Conservation (phyloP, 352 stramenopile species). For the Elongisporangium undulatum region DNA sequence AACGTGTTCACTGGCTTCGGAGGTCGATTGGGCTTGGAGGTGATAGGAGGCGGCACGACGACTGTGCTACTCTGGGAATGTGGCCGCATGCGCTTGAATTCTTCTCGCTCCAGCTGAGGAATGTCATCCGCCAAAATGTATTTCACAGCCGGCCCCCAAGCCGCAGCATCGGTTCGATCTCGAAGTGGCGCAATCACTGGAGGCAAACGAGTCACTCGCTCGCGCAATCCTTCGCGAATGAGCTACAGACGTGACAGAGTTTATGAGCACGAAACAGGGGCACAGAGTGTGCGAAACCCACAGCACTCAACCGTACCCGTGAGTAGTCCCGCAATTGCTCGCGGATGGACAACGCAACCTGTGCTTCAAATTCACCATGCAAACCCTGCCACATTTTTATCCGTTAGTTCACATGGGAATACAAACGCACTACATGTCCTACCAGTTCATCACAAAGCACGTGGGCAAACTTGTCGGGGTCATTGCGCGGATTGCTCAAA, state of each 20-base stretch:
- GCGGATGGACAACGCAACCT: constrained; percentile 73
- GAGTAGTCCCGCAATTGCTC: constrained; percentile 77
- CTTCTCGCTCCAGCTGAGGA: constrained; percentile 59
- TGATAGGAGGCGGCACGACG: constrained; percentile 11
- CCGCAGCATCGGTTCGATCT: constrained; percentile 52
- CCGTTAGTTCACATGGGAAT: not conserved
- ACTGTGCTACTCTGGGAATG: constrained; percentile 49
- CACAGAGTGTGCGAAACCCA: not conserved
- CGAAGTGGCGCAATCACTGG: constrained; percentile 52
- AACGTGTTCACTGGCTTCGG: constrained; percentile 85
- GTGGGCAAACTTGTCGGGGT: constrained; percentile 62
- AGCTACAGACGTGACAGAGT: constrained; percentile 29
- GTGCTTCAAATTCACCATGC: constrained; percentile 72
- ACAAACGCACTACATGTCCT: constrained; percentile 4
- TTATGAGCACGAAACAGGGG: constrained; percentile 3
- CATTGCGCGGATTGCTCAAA: constrained; percentile 57
- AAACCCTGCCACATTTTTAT: constrained; percentile 33
- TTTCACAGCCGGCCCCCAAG: constrained; percentile 67
- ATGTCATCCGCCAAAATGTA: constrained; percentile 78
- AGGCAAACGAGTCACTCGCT: constrained; percentile 52
- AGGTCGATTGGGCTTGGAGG: constrained; percentile 53
- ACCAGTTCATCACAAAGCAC: constrained; percentile 71
- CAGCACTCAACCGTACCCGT: constrained; percentile 27
- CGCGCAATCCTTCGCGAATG: constrained; percentile 64
- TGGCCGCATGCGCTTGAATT: constrained; percentile 76